Percentiles rank a stretch among this genome's conserved stretches.
Evolutionary conservation across 768 basidiomycete genomes (phyloP).

Genomic region (Filobasidium wieringae): DNA sequence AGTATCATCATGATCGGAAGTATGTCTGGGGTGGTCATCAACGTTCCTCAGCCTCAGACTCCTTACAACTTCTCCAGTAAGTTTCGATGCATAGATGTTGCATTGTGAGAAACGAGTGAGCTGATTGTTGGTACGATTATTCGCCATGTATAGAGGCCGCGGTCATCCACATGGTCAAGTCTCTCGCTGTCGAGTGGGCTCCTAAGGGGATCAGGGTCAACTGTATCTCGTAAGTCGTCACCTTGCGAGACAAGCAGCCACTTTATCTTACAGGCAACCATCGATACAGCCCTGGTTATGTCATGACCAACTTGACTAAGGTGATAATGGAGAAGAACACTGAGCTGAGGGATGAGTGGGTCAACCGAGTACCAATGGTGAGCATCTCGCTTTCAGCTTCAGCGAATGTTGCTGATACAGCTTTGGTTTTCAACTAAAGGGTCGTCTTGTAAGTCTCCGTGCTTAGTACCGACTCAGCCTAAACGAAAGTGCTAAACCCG

Average conservation of each 20-base stretch:
- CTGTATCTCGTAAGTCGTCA: slow-evolving; percentile 41
- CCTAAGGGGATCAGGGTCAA: slow-evolving; percentile 79
- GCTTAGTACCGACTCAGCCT: neutral
- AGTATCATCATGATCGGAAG: slow-evolving; percentile 70
- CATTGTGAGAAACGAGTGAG: neutral
- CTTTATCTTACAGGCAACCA: too few relatives aligned
- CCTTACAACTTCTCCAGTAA: slow-evolving; percentile 83
- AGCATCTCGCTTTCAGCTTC: too few relatives aligned
- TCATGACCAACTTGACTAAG: slow-evolving; percentile 78
- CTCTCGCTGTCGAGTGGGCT: slow-evolving; percentile 92
- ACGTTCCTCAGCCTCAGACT: slow-evolving; percentile 83
- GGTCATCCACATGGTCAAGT: slow-evolving; percentile 86
- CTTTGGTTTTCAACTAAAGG: neutral
- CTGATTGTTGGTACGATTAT: neutral
- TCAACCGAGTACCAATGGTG: slow-evolving; percentile 34
- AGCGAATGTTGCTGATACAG: too few relatives aligned
- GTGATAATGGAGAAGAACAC: slow-evolving; percentile 63
- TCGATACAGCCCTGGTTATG: slow-evolving; percentile 78
- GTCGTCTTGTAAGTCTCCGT: slow-evolving; percentile 10
- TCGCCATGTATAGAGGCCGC: slow-evolving; percentile 38
- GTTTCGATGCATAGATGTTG: slow-evolving; percentile 1
- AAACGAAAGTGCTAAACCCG: neutral
- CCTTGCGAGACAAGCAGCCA: too few relatives aligned
- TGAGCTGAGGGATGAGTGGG: slow-evolving; percentile 54
- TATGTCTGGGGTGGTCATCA: slow-evolving; percentile 86